Evolutionary conservation across 495 filamentous ascomycete genomes (phyloP), one percentile per base, ranked within the genome.

Genomic region (Penicilliopsis zonata): DNA sequence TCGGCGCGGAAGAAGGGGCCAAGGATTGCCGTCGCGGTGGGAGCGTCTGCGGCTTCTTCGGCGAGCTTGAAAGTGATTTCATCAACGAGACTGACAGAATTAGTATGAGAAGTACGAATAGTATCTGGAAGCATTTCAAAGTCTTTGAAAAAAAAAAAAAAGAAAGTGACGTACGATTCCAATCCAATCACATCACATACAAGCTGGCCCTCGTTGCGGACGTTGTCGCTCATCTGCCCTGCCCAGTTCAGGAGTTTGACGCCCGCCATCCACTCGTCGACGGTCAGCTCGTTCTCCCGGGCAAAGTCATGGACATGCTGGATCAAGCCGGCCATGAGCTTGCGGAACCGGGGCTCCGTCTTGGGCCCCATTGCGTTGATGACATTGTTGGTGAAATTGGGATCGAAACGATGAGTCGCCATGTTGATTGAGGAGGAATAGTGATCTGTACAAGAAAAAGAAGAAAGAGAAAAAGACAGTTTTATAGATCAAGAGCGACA

Each of bases 1-100:
- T 83, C 63, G 35, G 72, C 60, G 10, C 82, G 73, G 66, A 77
- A 87, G 64, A 86, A 86, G 3, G 82, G 82, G 5, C 82, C 82
- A 0, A 86, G 68, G 34, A 86, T 76, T 25, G 80, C 69, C 3
- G 80, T 81, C 12, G 78, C 69, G 8, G 82, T 87, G 20, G 69
- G 67, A 9, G 59, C 50, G 26, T 65, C 69, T 8, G 34, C 36
- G 33, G 59, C 67, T 34, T 67, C 61, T 16, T 55, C 47, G 26
- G 68, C 68, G 34, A 74, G 57, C 33, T 69, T 81, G 46, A 75
- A 77, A 22, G 78, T 84, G 44, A 87, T 84, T 47, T 84, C 78
- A 50, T 86, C 82, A 26, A 80, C 76, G 8, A 87, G 65, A 5
- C 63, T 65, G 28, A n/a, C n/a, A n/a, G n/a, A n/a, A n/a, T n/a